Percentiles rank a stretch among this genome's conserved stretches.
These are phyloP conservation scores for Tremellales sp. DNA, from an alignment of 1,284 basidiomycete genomes.

Conservation along the genomic window DNA sequence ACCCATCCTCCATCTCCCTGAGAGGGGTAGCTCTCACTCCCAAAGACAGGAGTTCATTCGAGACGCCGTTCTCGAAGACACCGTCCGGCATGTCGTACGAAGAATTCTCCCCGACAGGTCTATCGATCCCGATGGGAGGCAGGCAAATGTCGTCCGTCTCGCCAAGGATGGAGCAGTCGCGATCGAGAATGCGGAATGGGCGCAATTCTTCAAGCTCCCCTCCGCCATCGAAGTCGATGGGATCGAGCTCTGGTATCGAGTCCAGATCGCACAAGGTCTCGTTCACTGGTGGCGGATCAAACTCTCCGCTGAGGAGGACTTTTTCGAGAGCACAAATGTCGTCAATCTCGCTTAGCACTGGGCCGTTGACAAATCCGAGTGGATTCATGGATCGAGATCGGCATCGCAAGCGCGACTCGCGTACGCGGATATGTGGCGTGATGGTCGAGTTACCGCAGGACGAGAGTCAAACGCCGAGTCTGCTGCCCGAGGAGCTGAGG, in stretches of 20 bases:
- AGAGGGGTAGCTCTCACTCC: slow-evolving; percentile 33
- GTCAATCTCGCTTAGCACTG: background rate
- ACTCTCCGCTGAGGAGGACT: slow-evolving; percentile 22
- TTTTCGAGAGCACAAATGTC: slow-evolving; percentile 1
- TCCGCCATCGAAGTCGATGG: no score
- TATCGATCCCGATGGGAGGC: slow-evolving; percentile 22
- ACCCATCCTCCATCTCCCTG: slow-evolving; percentile 33
- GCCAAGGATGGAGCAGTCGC: no score
- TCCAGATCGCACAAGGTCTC: slow-evolving; percentile 18
- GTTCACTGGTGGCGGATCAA: slow-evolving; percentile 29
- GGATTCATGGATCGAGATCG: slow-evolving; percentile 2
- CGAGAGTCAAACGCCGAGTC: slow-evolving; percentile 22
- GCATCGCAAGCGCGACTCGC: slow-evolving; percentile 29
- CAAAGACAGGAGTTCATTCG: slow-evolving; percentile 33
- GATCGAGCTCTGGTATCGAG: no score
- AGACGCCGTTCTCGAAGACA: slow-evolving; percentile 24
- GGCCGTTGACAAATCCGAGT: background rate
- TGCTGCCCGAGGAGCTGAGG: slow-evolving; percentile 26
- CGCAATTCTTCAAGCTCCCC: no score
- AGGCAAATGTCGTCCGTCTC: no score
- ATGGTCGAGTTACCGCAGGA: background rate
- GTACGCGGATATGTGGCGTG: slow-evolving; percentile 9
- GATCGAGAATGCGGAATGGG: no score
- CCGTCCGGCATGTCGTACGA: slow-evolving; percentile 21
- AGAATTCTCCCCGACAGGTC: slow-evolving; percentile 15